A percentile compares a stretch with the other conserved stretches of the same genome.
These are phyloP conservation scores for Cytospora leucostoma DNA, from an alignment of 2,329 filamentous ascomycete species.

Conservation along the genomic window DNA sequence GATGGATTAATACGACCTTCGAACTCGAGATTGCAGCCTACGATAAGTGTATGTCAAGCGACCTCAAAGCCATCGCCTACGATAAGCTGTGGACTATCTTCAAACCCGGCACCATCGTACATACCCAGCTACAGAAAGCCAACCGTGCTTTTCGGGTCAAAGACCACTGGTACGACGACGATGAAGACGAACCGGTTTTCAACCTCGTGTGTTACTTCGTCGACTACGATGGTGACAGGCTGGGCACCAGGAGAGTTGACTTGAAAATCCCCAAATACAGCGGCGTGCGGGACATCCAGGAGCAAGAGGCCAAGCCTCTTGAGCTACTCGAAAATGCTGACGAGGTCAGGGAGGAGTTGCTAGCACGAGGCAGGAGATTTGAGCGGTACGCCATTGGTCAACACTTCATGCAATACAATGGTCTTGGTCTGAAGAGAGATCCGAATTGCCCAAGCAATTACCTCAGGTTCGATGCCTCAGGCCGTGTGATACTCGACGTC, in stretches of 20 bases:
- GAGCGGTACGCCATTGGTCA: slow-evolving; percentile 37
- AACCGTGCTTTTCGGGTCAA: slow-evolving; percentile 36
- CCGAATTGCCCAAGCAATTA: slow-evolving; percentile 17
- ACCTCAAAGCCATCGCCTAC: slow-evolving; percentile 33
- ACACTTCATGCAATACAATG: slow-evolving; percentile 39
- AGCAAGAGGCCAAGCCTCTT: slow-evolving; percentile 36
- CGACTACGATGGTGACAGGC: slow-evolving; percentile 40
- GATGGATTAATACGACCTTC: slow-evolving; percentile 33
- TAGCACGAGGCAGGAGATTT: slow-evolving; percentile 38
- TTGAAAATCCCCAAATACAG: slow-evolving; percentile 36
- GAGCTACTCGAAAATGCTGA: slow-evolving; percentile 33
- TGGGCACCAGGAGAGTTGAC: slow-evolving; percentile 33
- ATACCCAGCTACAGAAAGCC: slow-evolving; percentile 32
- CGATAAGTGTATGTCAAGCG: slow-evolving; percentile 32
- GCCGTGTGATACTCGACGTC: slow-evolving; percentile 41
- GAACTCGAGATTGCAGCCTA: slow-evolving; percentile 35
- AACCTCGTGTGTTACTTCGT: slow-evolving; percentile 34
- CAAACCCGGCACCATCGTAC: slow-evolving; percentile 34
- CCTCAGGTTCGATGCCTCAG: slow-evolving; percentile 33
- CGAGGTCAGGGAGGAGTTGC: slow-evolving; percentile 30
- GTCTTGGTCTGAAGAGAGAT: slow-evolving; percentile 32
- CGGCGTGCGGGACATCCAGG: slow-evolving; percentile 33
- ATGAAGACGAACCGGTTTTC: slow-evolving; percentile 32
- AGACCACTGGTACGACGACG: slow-evolving; percentile 34
- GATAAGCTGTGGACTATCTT: slow-evolving; percentile 38